Percentiles rank a stretch among this genome's conserved stretches.
phyloP scores from a whole-genome alignment of 1,139 yeast genomes.

The Geotrichum macrosporum region DNA sequence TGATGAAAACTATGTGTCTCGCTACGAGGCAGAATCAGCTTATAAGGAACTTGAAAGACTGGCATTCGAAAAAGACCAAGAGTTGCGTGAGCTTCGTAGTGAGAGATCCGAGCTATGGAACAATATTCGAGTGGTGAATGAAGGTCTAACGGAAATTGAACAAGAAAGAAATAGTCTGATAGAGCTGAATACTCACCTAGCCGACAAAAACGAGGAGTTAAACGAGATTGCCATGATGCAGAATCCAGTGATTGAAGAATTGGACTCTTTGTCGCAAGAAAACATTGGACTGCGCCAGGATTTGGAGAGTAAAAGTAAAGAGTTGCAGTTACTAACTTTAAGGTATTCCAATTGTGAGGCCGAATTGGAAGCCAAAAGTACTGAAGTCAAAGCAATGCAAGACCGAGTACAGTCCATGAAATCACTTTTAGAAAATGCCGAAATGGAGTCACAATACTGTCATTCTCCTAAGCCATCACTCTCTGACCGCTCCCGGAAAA shows the following conservation, averaged over 20 bases:
- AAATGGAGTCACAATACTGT: too few species aligned
- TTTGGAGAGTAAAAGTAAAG: slow-evolving; percentile 9
- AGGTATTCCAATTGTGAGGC: slow-evolving; percentile 10
- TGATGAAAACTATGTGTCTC: slow-evolving; percentile 6
- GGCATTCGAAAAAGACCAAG: slow-evolving; percentile 17
- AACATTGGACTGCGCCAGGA: slow-evolving; percentile 1
- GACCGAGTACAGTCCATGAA: slow-evolving; percentile 11
- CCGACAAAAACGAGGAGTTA: slow-evolving; percentile 8
- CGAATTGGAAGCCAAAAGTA: slow-evolving; percentile 12
- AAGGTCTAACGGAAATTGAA: slow-evolving; percentile 12
- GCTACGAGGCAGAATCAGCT: slow-evolving; percentile 12
- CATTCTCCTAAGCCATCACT: not conserved
- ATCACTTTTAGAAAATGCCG: not conserved
- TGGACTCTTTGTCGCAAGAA: slow-evolving; percentile 3
- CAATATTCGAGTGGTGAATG: slow-evolving; percentile 8
- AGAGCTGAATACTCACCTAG: slow-evolving; percentile 4
- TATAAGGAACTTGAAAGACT: slow-evolving; percentile 9
- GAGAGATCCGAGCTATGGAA: slow-evolving; percentile 8
- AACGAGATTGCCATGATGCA: not conserved
- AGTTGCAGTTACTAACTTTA: not conserved
- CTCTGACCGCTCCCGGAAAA: not conserved
- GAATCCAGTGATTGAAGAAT: not conserved
- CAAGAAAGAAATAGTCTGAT: slow-evolving; percentile 2
- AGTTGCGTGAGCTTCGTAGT: slow-evolving; percentile 11
- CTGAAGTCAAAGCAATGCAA: slow-evolving; percentile 11